Conservation (phyloP, 352 stramenopile genomes). For the Phytophthora sansomeana region DNA sequence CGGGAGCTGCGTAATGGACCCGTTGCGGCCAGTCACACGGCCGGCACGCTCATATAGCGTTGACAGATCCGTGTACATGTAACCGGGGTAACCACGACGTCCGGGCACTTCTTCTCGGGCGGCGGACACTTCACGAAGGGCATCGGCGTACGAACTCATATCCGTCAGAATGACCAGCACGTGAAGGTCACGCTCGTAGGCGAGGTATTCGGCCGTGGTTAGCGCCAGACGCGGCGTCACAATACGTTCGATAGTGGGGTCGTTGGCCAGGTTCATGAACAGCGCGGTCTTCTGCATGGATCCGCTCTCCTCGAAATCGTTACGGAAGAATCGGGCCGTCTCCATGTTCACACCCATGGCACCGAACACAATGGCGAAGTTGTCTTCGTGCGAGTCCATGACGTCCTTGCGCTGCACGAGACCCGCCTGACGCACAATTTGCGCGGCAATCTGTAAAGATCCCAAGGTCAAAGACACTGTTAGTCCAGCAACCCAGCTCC, state of each 20-base stretch:
- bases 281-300: slow-evolving; percentile 99
- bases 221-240: slow-evolving; percentile 98
- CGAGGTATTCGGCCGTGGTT: slow-evolving; percentile 99
- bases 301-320: slow-evolving; percentile 98
- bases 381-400: slow-evolving; percentile 98
- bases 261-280: slow-evolving; percentile 99
- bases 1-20: slow-evolving; percentile 99
- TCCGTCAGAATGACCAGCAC: slow-evolving; percentile 99
- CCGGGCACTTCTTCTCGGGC: slow-evolving; percentile 96
- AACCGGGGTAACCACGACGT: slow-evolving; percentile 98
- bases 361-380: slow-evolving; percentile 99
- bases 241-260: slow-evolving; percentile 99
- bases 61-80: slow-evolving; percentile 99
- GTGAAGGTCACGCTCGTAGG: slow-evolving; percentile 99
- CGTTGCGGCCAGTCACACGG: slow-evolving; percentile 97
- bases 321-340: slow-evolving; percentile 96
- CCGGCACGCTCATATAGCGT: slow-evolving; percentile 99
- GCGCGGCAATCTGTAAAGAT: slow-evolving; percentile 91
- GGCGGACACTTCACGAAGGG: slow-evolving; percentile 96
- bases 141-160: slow-evolving; percentile 99
- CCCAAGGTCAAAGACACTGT: slow-evolving; percentile 7
- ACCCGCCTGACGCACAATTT: slow-evolving; percentile 99
- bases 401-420: slow-evolving; percentile 99
- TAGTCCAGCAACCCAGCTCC: background rate
- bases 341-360: slow-evolving; percentile 99